Evolutionary conservation across 305 asterid genomes (phyloP), one percentile per base, ranked within the genome.

Genomic region (Fraxinus sp.): DNA sequence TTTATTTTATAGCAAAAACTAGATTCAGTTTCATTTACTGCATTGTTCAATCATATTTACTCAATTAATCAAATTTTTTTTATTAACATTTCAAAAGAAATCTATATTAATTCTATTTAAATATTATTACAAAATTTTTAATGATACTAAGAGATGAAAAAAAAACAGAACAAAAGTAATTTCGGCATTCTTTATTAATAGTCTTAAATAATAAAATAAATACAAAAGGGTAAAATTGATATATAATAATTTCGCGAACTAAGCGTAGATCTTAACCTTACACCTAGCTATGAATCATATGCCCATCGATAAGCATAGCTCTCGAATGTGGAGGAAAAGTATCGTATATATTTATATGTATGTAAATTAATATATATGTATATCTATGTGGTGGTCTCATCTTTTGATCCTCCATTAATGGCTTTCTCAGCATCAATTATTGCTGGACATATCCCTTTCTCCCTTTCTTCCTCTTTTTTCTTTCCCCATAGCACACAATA

Each of bases 401-500:
- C 81, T 75, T 86, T 89, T 62, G 79, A 28, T 77, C 55, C 87
- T 59, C 70, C 80, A 59, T 80, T 49, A 30, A 30, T 30, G 39
- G 87, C 87, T 78, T 92, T 91, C 82, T 91, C 94, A 77, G 28
- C 83, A 70, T 90, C 91, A 78, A 70, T 79, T 59, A 52, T 24
- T 26, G 52, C 79, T 41, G 83, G 79, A 82, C 71, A 36, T 30
- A 26, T 86, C 14, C 13, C 73, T 0, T 76, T 81, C 57, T 79
- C 92, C 22, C 82, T 86, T 24, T 86, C 86, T 78, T 91, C 91
- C 85, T 93, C 98, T 83, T 86, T 90, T 0, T 80, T 83, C 90
- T 96, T 96, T 79, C 98, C 99, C 97, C 96, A 96, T 0, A 93
- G 64, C 77, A 96, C 99, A 85, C 90, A 87, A 59, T 92, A 94